Conservation (phyloP, 2,329 filamentous ascomycete species). For the Lanzia echinophila region DNA sequence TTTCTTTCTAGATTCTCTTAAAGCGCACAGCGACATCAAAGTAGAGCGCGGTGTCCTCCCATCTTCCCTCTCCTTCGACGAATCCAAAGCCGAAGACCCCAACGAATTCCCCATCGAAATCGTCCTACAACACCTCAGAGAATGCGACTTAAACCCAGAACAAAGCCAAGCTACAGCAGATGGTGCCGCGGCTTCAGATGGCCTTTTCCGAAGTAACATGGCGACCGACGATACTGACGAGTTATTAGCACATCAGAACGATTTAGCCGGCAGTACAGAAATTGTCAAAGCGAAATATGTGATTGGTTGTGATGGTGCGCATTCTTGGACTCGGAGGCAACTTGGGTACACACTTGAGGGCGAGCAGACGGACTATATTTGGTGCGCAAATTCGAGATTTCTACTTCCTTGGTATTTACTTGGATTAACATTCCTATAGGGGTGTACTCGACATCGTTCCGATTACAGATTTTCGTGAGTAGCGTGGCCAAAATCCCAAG, state of each 20-base stretch:
- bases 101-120: conserved; percentile 55
- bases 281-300: conserved; percentile 55
- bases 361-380: conserved; percentile 50
- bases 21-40: conserved; percentile 44
- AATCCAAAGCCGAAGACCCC: conserved; percentile 40
- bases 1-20: conserved; percentile 57
- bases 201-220: conserved; percentile 54
- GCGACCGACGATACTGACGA: conserved; percentile 50
- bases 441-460: conserved; percentile 44
- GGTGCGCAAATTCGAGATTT: conserved; percentile 44
- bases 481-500: conserved; percentile 5
- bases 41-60: conserved; percentile 58
- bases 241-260: conserved; percentile 33
- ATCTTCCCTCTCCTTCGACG: conserved; percentile 47
- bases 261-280: conserved; percentile 43
- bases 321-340: conserved; percentile 44
- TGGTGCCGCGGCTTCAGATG: conserved; percentile 35
- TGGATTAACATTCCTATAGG: conserved; percentile 7
- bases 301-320: conserved; percentile 53
- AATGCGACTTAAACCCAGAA: conserved; percentile 50
- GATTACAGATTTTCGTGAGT: conserved; percentile 37
- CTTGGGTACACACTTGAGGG: conserved; percentile 51
- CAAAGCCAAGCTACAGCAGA: conserved; percentile 32
- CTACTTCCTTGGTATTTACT: conserved; percentile 16
- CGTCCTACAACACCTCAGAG: conserved; percentile 47